These are phyloP conservation scores for Thalassiosira mediterranea DNA, from an alignment of 352 stramenopile genomes.

Conservation along the genomic window DNA sequence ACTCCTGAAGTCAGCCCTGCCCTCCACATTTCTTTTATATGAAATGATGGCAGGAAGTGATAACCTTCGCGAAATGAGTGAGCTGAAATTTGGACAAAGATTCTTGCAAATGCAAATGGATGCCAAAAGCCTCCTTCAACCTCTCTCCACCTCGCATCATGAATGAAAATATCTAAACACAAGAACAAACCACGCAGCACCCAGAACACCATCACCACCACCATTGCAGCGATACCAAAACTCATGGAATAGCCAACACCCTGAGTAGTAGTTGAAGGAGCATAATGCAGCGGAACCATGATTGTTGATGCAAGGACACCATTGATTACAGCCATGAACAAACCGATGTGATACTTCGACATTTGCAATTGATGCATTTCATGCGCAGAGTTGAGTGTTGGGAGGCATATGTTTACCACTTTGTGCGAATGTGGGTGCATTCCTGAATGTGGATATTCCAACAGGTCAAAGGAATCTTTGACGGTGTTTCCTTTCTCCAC, in stretches of 20 bases:
- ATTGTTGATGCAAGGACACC: slow-evolving; percentile 70
- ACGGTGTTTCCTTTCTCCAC: slow-evolving; percentile 6
- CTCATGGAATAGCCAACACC: slow-evolving; percentile 67
- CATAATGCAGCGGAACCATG: slow-evolving; percentile 78
- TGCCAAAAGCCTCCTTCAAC: not conserved
- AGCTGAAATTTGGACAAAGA: not conserved
- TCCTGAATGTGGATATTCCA: slow-evolving; percentile 41
- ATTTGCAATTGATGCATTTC: slow-evolving; percentile 22
- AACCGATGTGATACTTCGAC: slow-evolving; percentile 57
- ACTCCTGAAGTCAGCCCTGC: slow-evolving; percentile 61
- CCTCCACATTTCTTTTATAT: slow-evolving; percentile 63
- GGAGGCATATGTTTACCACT: slow-evolving; percentile 38
- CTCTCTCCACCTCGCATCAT: slow-evolving; percentile 5
- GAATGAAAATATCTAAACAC: slow-evolving; percentile 16
- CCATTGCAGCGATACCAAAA: slow-evolving; percentile 61
- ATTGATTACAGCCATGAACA: slow-evolving; percentile 73
- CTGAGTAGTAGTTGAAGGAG: slow-evolving; percentile 56
- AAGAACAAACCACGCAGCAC: slow-evolving; percentile 46
- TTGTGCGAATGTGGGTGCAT: slow-evolving; percentile 32
- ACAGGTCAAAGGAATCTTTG: slow-evolving; percentile 28
- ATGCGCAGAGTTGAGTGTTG: slow-evolving; percentile 3
- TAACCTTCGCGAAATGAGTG: slow-evolving; percentile 33
- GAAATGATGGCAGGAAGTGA: slow-evolving; percentile 53
- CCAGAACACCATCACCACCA: slow-evolving; percentile 68
- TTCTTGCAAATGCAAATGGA: not conserved